A percentile compares a stretch with the other conserved stretches of the same genome.
Evolutionary conservation across 2,329 filamentous ascomycete genomes (phyloP).

Genomic region (Cercospora sp.): DNA sequence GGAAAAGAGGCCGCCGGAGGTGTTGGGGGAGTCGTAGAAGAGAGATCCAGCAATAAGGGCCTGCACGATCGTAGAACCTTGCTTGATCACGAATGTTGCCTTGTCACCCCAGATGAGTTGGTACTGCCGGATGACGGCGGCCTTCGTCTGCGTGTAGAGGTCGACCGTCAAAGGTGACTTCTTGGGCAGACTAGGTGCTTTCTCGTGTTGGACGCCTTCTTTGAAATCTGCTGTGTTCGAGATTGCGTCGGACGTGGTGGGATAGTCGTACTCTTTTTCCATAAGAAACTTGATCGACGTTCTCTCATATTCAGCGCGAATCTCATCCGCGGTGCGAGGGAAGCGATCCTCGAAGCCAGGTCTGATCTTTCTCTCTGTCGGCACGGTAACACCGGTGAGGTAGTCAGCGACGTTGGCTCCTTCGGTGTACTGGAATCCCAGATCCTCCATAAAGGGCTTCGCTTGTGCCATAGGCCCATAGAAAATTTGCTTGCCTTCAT

Average conservation of each 20-base stretch:
- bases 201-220: constrained; percentile 55
- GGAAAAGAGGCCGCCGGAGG: constrained; percentile 61
- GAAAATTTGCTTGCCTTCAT: constrained; percentile 65
- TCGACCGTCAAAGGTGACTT: constrained; percentile 58
- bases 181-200: constrained; percentile 55
- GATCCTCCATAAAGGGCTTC: constrained; percentile 62
- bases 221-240: constrained; percentile 56
- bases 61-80: constrained; percentile 57
- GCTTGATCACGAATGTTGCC: constrained; percentile 63
- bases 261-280: constrained; percentile 59
- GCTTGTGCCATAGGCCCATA: constrained; percentile 63
- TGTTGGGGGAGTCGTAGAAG: constrained; percentile 63
- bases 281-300: constrained; percentile 54
- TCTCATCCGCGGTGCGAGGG: constrained; percentile 46
- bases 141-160: constrained; percentile 57
- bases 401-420: constrained; percentile 66
- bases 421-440: constrained; percentile 63
- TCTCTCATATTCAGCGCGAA: constrained; percentile 54
- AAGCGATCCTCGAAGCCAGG: constrained; percentile 47
- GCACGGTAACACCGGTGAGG: constrained; percentile 64
- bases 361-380: constrained; percentile 49
- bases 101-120: constrained; percentile 67
- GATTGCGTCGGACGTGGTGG: constrained; percentile 51
- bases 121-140: constrained; percentile 61
- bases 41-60: constrained; percentile 65